Base-by-base conservation (phyloP, 345 rosid species). In the Aegle marmelos region DNA sequence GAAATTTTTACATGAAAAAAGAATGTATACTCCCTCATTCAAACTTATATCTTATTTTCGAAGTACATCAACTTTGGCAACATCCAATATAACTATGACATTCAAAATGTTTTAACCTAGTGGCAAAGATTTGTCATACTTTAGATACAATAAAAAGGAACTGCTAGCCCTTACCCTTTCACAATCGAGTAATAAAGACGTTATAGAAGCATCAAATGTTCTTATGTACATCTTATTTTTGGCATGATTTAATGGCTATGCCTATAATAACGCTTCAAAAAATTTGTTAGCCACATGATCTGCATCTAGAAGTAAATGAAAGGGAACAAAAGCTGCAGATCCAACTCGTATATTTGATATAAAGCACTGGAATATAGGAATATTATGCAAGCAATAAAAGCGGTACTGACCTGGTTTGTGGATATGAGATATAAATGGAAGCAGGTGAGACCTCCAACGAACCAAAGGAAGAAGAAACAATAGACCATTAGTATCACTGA, bases 391-490 rank as follows among this genome's bases (percentile, higher is more conserved):
- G 61, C 27, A 22, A 65, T 72, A 25, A 31, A 50, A 77, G 14
- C 57, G 7, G 56, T 74, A 74, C 85, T 78, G 60, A 87, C 92
- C 87, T 87, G 89, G 80, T 89, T 89, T 79, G 83, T 87, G 80
- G 84, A 39, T 33, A 89, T 87, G 57, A 89, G 90, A 83, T 86
- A 89, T 2, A 89, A 70, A 71, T 89, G 92, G 81, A 89, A 83
- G 79, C 84, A 86, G 41, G 92, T 79, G 73, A 89, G 92, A 7
- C 92, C 89, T 34, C 92, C 92, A 19, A 86, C 87, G 61, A 89
- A 87, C 90, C 88, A 89, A 5, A 87, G 84, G 81, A 87, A 87
- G 74, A 89, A 72, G 83, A 89, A 87, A 81, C 89, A 80, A 60
- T 89, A 89, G 21, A 67, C 85, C 72, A 89, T 83, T 62, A 89